A percentile compares a stretch with the other conserved stretches of the same genome.
Conservation (phyloP, 192 early-diverging fungal species). For the Backusella morwellensis region DNA sequence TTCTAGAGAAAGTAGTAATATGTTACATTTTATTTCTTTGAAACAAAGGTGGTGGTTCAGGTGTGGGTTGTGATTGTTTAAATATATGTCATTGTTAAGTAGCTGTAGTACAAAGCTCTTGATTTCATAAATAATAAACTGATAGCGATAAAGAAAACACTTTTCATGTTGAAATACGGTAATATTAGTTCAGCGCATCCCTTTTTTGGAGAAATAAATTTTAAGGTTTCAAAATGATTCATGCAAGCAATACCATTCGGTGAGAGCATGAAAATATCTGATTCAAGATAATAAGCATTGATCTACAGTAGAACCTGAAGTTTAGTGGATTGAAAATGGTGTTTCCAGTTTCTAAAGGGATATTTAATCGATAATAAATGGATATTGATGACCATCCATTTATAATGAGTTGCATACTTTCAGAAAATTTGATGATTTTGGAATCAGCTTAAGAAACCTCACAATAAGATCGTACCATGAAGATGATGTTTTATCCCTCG, state of each 20-base stretch:
- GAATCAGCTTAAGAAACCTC: too few relatives aligned
- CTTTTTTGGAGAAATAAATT: background rate
- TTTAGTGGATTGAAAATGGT: too few relatives aligned
- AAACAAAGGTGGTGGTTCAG: slow-evolving; percentile 2
- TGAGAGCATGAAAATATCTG: background rate
- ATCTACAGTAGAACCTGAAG: too few relatives aligned
- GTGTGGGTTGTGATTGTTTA: background rate
- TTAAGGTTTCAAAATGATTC: background rate
- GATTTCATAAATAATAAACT: background rate
- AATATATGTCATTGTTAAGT: background rate
- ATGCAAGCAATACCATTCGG: background rate
- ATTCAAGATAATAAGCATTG: background rate
- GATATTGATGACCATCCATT: too few relatives aligned
- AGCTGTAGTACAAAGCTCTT: background rate
- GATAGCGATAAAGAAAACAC: background rate
- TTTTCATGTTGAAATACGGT: background rate
- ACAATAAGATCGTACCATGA: too few relatives aligned
- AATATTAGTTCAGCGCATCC: background rate
- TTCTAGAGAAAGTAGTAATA: background rate
- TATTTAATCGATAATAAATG: too few relatives aligned
- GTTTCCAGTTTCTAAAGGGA: too few relatives aligned
- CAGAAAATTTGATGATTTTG: too few relatives aligned
- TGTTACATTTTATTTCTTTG: background rate
- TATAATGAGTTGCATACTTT: too few relatives aligned
- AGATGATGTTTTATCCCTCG: too few relatives aligned